Conservation (phyloP, 306 rosid genomes). For the Notholithocarpus densiflorus region DNA sequence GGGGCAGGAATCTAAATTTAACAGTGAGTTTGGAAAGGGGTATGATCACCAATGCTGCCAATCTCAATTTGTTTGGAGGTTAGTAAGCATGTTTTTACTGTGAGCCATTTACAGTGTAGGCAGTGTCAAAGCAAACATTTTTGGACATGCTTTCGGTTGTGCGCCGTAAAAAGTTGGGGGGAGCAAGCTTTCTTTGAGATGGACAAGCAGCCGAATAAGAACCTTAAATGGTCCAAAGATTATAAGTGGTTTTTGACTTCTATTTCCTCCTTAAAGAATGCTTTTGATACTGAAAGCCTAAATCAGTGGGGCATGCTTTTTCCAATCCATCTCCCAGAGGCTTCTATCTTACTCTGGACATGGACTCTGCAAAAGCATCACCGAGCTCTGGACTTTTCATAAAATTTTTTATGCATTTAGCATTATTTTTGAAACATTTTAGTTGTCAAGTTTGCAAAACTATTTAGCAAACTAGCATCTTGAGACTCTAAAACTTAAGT, state of each 20-base stretch:
- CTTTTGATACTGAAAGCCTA: background rate
- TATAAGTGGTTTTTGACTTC: background rate
- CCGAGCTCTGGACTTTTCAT: too few relatives aligned
- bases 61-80: background rate
- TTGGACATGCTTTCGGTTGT: conserved; percentile 15
- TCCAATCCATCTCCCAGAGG: background rate
- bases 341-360: background rate
- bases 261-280: background rate
- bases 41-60: background rate
- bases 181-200: background rate
- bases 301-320: background rate
- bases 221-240: background rate
- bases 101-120: background rate
- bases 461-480: background rate
- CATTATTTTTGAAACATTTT: background rate
- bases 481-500: too few relatives aligned
- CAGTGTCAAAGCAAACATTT: background rate
- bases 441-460: background rate
- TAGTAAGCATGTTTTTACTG: background rate
- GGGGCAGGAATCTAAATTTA: conserved; percentile 4
- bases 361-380: conserved; percentile 5
- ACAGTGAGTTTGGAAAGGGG: background rate
- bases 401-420: too few relatives aligned
- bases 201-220: background rate
- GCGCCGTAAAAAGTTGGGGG: background rate